A percentile compares a stretch with the other conserved stretches of the same genome.
These are phyloP conservation scores for Kernera saxatilis DNA, from an alignment of 345 rosid species.

Conservation along the genomic window DNA sequence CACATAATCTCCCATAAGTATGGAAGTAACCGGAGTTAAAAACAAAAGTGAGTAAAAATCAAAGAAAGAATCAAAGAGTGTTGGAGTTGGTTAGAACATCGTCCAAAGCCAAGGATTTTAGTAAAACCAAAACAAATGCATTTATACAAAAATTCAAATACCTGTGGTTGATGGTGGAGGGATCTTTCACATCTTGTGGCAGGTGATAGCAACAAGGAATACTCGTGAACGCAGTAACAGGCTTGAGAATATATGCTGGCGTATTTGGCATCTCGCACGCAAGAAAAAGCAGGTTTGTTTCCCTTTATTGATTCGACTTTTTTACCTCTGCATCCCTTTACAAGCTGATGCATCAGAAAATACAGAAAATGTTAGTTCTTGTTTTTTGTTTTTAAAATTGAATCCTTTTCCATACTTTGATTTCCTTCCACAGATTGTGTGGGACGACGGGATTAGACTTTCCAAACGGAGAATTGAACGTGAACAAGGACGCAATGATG, in stretches of 20 bases:
- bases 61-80: not conserved
- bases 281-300: slow-evolving; percentile 65
- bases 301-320: not conserved
- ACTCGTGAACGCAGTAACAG: slow-evolving; percentile 82
- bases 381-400: not conserved
- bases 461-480: slow-evolving; percentile 56
- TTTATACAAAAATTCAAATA: not conserved
- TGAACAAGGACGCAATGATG: slow-evolving; percentile 74
- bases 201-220: slow-evolving; percentile 94
- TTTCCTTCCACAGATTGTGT: slow-evolving; percentile 43
- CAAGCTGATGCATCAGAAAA: not conserved
- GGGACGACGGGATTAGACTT: slow-evolving; percentile 63
- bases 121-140: not conserved
- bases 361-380: not conserved
- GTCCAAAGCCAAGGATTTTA: not conserved
- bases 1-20: not conserved
- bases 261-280: slow-evolving; percentile 96
- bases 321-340: not conserved
- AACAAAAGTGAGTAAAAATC: not conserved
- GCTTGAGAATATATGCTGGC: slow-evolving; percentile 96
- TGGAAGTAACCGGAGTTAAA: not conserved
- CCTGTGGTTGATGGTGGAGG: slow-evolving; percentile 25
- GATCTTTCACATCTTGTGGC: slow-evolving; percentile 22
- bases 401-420: not conserved
- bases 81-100: not conserved